These are phyloP conservation scores for Colletotrichum aenigma DNA, from an alignment of 2,329 filamentous ascomycete species.

Conservation along the genomic window DNA sequence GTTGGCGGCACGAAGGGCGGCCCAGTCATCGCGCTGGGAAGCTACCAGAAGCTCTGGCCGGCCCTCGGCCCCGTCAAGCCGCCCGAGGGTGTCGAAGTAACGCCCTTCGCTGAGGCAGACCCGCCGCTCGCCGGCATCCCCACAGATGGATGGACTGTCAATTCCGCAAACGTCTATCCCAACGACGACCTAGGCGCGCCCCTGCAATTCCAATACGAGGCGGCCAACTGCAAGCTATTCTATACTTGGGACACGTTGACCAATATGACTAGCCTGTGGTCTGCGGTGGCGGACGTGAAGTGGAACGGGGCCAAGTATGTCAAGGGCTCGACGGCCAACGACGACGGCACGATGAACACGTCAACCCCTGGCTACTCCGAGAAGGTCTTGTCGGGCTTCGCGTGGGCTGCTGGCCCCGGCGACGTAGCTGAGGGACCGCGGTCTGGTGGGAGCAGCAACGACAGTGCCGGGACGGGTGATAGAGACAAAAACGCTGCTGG, in stretches of 20 bases:
- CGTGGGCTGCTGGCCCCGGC: slow-evolving; percentile 8
- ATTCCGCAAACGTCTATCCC: slow-evolving; percentile 25
- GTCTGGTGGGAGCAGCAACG: background rate
- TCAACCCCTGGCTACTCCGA: background rate
- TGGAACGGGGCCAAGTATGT: slow-evolving; percentile 19
- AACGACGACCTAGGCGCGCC: slow-evolving; percentile 34
- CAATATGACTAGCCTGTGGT: slow-evolving; percentile 59
- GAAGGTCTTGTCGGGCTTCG: slow-evolving; percentile 7
- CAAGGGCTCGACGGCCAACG: slow-evolving; percentile 15
- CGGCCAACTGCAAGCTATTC: slow-evolving; percentile 65
- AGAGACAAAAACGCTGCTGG: slow-evolving; percentile 5
- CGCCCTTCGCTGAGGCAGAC: background rate
- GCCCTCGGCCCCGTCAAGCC: background rate
- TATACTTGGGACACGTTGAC: slow-evolving; percentile 59
- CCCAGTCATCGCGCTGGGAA: slow-evolving; percentile 31
- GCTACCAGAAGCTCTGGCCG: background rate
- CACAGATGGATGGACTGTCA: slow-evolving; percentile 3
- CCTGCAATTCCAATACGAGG: slow-evolving; percentile 64
- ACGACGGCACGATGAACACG: slow-evolving; percentile 3
- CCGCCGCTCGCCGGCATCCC: slow-evolving; percentile 5
- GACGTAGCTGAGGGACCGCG: background rate
- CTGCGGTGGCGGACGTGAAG: slow-evolving; percentile 37
- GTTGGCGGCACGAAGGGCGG: slow-evolving; percentile 70
- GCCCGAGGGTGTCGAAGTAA: background rate
- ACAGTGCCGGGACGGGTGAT: background rate